Conservation (phyloP, 768 basidiomycete species). For the Candolleomyces aberdarensis region DNA sequence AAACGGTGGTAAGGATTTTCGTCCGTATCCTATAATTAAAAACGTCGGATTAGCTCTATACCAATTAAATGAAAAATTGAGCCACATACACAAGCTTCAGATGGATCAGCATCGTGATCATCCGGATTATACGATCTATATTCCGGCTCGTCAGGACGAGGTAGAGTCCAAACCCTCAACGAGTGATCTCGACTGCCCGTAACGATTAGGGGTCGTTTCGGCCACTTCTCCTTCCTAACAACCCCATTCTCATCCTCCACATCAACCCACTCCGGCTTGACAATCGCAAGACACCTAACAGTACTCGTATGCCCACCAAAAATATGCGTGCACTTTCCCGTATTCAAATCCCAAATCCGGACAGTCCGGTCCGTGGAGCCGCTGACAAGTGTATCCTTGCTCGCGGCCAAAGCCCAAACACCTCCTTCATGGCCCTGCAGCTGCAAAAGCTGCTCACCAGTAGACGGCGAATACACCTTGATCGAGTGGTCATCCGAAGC, state of each 20-base stretch:
- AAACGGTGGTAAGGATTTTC: constrained; percentile 89
- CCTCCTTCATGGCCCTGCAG: constrained; percentile 93
- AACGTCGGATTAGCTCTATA: constrained; percentile 5
- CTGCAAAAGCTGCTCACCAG: constrained; percentile 69
- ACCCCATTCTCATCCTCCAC: constrained; percentile 62
- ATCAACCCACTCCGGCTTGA: constrained; percentile 87
- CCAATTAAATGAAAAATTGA: neutral
- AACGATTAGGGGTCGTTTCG: constrained; percentile 65
- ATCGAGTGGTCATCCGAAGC: constrained; percentile 98
- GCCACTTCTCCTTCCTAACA: constrained; percentile 66
- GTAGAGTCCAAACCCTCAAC: constrained; percentile 56
- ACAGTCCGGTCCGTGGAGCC: constrained; percentile 94
- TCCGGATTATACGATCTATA: constrained; percentile 65
- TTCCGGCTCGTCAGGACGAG: constrained; percentile 67
- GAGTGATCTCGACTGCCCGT: constrained; percentile 73
- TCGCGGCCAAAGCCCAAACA: constrained; percentile 96
- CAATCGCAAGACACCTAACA: constrained; percentile 92
- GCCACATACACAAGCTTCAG: constrained; percentile 20
- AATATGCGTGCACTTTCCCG: constrained; percentile 84
- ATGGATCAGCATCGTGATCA: constrained; percentile 57
- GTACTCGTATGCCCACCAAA: constrained; percentile 97
- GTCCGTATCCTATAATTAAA: constrained; percentile 47
- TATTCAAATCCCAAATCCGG: constrained; percentile 83
- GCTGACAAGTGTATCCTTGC: constrained; percentile 83
- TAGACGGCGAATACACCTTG: constrained; percentile 87